Evolutionary conservation across 768 basidiomycete genomes (phyloP), one percentile per base, ranked within the genome.

Genomic region (Gymnopilus dilepis): DNA sequence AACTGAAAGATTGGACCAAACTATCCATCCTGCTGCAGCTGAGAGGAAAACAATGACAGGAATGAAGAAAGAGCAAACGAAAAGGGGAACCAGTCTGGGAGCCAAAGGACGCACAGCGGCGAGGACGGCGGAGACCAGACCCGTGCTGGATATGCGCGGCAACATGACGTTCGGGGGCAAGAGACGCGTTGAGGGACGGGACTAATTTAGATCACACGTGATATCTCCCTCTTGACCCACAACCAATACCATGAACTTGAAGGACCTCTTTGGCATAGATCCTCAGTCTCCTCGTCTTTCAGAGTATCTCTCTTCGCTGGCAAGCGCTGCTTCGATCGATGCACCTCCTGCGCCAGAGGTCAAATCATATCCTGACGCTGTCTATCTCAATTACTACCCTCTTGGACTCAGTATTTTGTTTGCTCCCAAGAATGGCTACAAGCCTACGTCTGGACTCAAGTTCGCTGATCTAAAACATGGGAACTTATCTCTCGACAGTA

Each of bases 331-430:
- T n/a, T 59, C 66, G n/a, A 13, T 31, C 17, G 24, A 59, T 47
- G 31, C 43, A 12, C 40, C 68, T 42, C 53, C 58, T 2, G 30
- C 65, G n/a, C 88, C 92, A 31, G 84, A 92, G 66, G 76, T 94
- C 74, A 94, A 92, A 72, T 79, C 86, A 0, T 95, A 93, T 72
- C 72, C 92, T 28, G 94, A 97, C 72, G 84, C 84, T 7, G 86
- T 94, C 65, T 99, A 95, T 79, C 84, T 92, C 78, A 96, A 93
- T 73, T 96, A 94, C 77, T 83, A 82, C 69, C 31, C 81, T 0
- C 80, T 96, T 30, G 96, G 96, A 11, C 68, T 97, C 68, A 96
- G 94, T 65, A 76, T 97, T 47, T 84, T 90, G 66, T 96, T 90
- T 77, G 65, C 80, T 22, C 93, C 94, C 5, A 74, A 74, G 53